Conservation (phyloP, 148 eudicot genomes). For the Fagopyrum tataricum region DNA sequence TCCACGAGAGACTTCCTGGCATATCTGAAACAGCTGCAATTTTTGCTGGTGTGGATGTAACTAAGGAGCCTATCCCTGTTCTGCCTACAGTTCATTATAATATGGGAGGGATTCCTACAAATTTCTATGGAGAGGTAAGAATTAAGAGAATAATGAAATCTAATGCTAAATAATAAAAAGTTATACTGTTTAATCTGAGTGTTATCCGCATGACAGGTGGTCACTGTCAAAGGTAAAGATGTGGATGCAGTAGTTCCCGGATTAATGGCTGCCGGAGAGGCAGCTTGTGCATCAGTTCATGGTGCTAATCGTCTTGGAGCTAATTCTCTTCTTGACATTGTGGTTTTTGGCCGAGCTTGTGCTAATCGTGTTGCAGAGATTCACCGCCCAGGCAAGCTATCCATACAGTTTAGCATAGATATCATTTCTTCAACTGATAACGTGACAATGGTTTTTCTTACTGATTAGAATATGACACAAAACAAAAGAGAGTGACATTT, state of each 20-base stretch:
- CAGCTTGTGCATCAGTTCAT: conserved; percentile 97
- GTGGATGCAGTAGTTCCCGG: conserved; percentile 90
- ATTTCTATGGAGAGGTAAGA: conserved; percentile 84
- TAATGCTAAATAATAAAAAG: neutral
- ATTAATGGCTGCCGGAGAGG: conserved; percentile 95
- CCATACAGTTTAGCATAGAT: neutral
- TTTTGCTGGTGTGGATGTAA: conserved; percentile 97
- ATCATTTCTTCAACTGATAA: neutral
- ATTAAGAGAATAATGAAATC: neutral
- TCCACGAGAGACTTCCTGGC: conserved; percentile 97
- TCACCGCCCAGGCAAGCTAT: conserved; percentile 54
- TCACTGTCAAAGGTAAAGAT: conserved; percentile 67
- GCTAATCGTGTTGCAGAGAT: conserved; percentile 94
- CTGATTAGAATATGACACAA: too few species aligned
- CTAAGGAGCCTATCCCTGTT: conserved; percentile 96
- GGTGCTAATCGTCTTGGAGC: conserved; percentile 98
- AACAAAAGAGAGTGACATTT: too few species aligned
- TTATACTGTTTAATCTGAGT: conserved; percentile 2
- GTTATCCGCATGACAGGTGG: conserved; percentile 42
- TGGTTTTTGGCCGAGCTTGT: conserved; percentile 96
- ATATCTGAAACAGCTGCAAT: conserved; percentile 98
- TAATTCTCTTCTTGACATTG: conserved; percentile 22
- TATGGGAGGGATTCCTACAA: conserved; percentile 98
- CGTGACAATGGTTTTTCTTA: too few species aligned
- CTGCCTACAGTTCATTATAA: conserved; percentile 94